A percentile compares a stretch with the other conserved stretches of the same genome.
These are phyloP conservation scores for Paratinospora sagittata DNA, from an alignment of 164 flowering plant genomes.

Conservation along the genomic window DNA sequence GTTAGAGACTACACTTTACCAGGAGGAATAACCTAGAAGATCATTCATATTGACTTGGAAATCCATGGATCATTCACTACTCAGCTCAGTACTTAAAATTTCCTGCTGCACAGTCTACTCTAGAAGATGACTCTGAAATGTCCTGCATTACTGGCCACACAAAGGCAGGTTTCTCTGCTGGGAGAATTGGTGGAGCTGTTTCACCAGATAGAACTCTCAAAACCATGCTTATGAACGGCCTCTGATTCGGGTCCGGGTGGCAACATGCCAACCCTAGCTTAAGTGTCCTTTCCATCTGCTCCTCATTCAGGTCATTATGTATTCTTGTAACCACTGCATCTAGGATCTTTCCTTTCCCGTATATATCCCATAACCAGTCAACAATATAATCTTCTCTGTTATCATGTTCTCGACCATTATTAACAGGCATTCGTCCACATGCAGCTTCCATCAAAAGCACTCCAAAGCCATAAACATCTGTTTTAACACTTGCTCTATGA, in stretches of 20 bases:
- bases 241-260: too few relatives aligned
- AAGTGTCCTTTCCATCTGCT: too few relatives aligned
- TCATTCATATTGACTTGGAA: background rate
- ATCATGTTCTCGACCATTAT: background rate
- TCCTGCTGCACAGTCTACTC: constrained; percentile 24
- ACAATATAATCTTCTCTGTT: constrained; percentile 10
- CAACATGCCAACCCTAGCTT: too few relatives aligned
- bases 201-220: too few relatives aligned
- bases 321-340: constrained; percentile 30
- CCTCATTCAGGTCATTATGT: too few relatives aligned
- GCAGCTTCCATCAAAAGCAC: constrained; percentile 18
- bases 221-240: too few relatives aligned
- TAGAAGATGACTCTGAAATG: constrained; percentile 8
- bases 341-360: constrained; percentile 15
- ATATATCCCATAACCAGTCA: constrained; percentile 22
- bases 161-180: too few relatives aligned
- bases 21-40: background rate
- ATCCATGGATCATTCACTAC: constrained; percentile 28
- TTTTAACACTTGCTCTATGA: too few relatives aligned
- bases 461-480: too few relatives aligned
- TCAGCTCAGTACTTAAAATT: constrained; percentile 23
- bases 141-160: too few relatives aligned
- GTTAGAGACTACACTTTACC: background rate
- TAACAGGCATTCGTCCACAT: constrained; percentile 13
- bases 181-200: too few relatives aligned